A percentile compares a stretch with the other conserved stretches of the same genome.
phyloP scores from a whole-genome alignment of 768 basidiomycete species.

The Tephrocybe sp. region DNA sequence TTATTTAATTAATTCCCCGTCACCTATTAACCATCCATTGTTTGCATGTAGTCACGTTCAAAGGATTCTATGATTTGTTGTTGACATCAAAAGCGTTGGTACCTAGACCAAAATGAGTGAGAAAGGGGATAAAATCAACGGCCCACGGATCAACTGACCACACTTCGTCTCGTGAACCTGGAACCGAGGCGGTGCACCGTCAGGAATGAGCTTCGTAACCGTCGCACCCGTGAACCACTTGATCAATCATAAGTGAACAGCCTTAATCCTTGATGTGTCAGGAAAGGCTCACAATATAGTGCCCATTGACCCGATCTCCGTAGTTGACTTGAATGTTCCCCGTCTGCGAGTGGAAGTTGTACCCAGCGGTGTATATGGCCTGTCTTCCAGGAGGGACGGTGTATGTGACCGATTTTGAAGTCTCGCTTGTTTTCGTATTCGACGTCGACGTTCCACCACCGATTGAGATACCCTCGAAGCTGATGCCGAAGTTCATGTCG shows the following conservation, averaged over 20 bases:
- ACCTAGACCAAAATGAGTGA: too few relatives aligned
- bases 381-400: slow-evolving; percentile 12
- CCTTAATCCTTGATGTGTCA: not conserved
- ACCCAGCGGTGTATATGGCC: slow-evolving; percentile 11
- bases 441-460: slow-evolving; percentile 13
- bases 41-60: too few relatives aligned
- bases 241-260: not conserved
- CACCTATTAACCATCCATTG: too few relatives aligned
- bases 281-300: slow-evolving; percentile 10
- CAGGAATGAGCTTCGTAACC: slow-evolving; percentile 10
- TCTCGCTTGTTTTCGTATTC: not conserved
- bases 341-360: slow-evolving; percentile 13
- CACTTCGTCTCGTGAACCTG: slow-evolving; percentile 9
- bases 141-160: too few relatives aligned
- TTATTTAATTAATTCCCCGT: too few relatives aligned
- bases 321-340: slow-evolving; percentile 14
- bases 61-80: too few relatives aligned
- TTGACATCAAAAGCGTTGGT: too few relatives aligned
- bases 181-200: slow-evolving; percentile 2
- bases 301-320: slow-evolving; percentile 8
- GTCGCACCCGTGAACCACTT: slow-evolving; percentile 11
- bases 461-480: slow-evolving; percentile 9
- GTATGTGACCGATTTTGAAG: slow-evolving; percentile 6
- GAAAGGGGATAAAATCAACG: too few relatives aligned
- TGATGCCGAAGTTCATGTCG: slow-evolving; percentile 9